A percentile compares a stretch with the other conserved stretches of the same genome.
Conservation (phyloP, 257 asterid species). For the Anisodus acutangulus region DNA sequence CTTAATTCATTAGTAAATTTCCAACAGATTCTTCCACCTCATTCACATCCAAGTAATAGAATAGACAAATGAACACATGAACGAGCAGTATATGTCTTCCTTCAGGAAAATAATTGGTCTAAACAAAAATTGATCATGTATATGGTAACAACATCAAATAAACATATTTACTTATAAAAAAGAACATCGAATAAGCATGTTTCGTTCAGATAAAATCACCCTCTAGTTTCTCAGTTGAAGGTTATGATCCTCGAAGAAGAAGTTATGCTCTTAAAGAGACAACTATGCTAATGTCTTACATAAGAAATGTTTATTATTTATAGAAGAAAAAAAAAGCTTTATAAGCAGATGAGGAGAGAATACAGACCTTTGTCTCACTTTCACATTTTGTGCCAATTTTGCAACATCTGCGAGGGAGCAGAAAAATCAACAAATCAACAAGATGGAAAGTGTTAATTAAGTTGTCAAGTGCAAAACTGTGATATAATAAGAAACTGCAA, state of each 20-base stretch:
- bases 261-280: not conserved
- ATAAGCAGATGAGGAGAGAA: not conserved
- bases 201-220: not conserved
- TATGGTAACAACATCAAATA: not conserved
- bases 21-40: no score
- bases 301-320: not conserved
- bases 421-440: not conserved
- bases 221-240: constrained; percentile 1
- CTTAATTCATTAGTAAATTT: no score
- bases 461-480: not conserved
- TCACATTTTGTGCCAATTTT: constrained; percentile 80
- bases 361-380: constrained; percentile 90
- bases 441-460: not conserved
- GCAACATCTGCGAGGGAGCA: constrained; percentile 63
- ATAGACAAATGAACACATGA: no score
- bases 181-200: no score
- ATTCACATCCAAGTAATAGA: no score
- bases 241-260: not conserved
- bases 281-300: not conserved
- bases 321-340: not conserved
- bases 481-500: constrained; percentile 17
- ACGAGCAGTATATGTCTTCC: not conserved
- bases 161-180: no score
- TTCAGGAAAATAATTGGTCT: not conserved
- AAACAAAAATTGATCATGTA: not conserved